Evolutionary conservation across 441 rosid species (phyloP), one percentile per base, ranked within the genome.

Genomic region (Metrosideros polymorpha): DNA sequence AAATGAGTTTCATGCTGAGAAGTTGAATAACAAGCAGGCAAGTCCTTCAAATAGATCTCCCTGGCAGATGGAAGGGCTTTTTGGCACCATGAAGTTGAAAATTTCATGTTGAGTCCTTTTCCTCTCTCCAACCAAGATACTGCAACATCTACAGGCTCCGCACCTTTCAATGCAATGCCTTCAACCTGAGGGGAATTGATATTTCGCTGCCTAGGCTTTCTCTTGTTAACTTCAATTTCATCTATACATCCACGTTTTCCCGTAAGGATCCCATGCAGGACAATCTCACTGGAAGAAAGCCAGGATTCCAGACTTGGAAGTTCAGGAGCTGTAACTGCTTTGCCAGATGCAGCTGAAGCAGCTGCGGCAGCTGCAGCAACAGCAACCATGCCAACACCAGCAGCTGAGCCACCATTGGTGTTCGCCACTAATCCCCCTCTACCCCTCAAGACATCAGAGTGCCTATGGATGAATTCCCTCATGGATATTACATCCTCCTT

Each of bases 291-390:
- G 82, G 94, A 92, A 82, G 96, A 92, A 83, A 96, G 86, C 98
- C 98, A 96, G 82, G 87, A 82, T 50, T 95, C 94, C 82, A 95
- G 86, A 84, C 86, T 93, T 79, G 99, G 99, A 87, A 95, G 96
- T 87, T 94, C 96, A 57, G 94, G 94, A 43, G 91, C 49, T 84
- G 89, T 63, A 82, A 85, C 90, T 50, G 93, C 84, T 91, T 95
- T 96, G 71, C 93, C 94, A 85, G 94, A 93, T 86, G 93, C 91
- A 87, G 94, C 94, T 53, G 96, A 95, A 87, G 97, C 98, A 53
- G 98, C 98, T 5, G 98, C 98, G 0, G 95, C 98, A 14, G 98
- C 98, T 12, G 98, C 97, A 83, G 98, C 98, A 86, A 89, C 96
- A 83, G 98, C 98, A 82, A 93, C 97, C 98, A 94, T 94, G 85